A percentile compares a stretch with the other conserved stretches of the same genome.
phyloP scores from a whole-genome alignment of 257 asterid genomes.

The Henckelia pumila region DNA sequence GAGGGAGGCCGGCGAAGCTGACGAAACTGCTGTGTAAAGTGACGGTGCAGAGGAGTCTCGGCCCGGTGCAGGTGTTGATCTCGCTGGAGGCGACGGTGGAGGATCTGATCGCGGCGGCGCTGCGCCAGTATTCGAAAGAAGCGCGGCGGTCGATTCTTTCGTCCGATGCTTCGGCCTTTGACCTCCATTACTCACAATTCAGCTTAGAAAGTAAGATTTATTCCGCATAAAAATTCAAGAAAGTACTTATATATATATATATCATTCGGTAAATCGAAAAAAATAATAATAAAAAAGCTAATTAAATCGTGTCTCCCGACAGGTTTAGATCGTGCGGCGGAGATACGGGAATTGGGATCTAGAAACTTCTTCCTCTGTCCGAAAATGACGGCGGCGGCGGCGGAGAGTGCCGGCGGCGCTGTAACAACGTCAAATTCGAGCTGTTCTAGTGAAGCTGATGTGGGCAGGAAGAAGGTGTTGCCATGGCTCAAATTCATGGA shows the following conservation, averaged over 20 bases:
- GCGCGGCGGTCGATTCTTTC: slow-evolving; percentile 54
- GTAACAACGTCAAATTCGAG: slow-evolving; percentile 29
- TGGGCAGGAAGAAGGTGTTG: slow-evolving; percentile 16
- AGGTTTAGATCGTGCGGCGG: slow-evolving; percentile 71
- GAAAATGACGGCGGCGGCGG: slow-evolving; percentile 1
- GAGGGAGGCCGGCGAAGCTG: slow-evolving; percentile 34
- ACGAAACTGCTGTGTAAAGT: slow-evolving; percentile 75
- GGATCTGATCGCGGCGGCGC: slow-evolving; percentile 64
- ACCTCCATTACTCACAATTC: slow-evolving; percentile 89
- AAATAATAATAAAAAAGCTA: too few relatives aligned
- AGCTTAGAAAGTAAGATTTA: slow-evolving; percentile 67
- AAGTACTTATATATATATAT: too few relatives aligned
- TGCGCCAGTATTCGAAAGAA: slow-evolving; percentile 69
- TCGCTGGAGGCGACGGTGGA: slow-evolving; percentile 70
- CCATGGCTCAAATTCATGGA: neutral
- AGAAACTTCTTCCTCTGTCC: slow-evolving; percentile 77
- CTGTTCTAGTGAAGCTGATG: slow-evolving; percentile 60
- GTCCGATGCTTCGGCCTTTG: slow-evolving; percentile 41
- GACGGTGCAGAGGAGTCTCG: slow-evolving; percentile 74
- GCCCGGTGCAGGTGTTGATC: slow-evolving; percentile 70
- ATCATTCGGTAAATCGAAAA: too few relatives aligned
- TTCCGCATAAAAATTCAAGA: too few relatives aligned
- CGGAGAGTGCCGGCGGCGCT: slow-evolving; percentile 12
- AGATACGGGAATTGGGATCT: slow-evolving; percentile 65
- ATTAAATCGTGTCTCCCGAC: neutral